phyloP scores from a whole-genome alignment of 176 grass and related monocot species.

The Carex pumila region DNA sequence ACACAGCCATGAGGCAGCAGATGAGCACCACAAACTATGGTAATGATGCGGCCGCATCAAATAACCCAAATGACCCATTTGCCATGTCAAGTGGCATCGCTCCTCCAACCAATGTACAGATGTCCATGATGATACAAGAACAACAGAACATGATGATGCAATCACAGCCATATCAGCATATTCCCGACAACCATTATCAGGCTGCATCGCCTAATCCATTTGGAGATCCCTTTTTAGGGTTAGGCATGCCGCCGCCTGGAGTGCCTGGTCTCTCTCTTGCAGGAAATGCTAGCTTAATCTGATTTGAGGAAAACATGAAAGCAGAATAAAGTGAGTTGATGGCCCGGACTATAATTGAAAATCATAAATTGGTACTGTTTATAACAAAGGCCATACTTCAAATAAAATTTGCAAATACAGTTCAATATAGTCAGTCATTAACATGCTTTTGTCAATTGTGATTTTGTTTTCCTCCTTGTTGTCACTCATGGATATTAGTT shows the following conservation, averaged over 20 bases:
- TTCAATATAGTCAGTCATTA: neutral
- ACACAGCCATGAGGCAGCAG: constrained; percentile 37
- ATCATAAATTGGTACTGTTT: neutral
- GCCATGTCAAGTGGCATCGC: constrained; percentile 39
- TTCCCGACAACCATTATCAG: constrained; percentile 10
- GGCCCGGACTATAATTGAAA: neutral
- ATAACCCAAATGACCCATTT: constrained; percentile 45
- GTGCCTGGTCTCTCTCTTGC: constrained; percentile 8
- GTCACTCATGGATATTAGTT: neutral
- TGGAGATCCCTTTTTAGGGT: constrained; percentile 28
- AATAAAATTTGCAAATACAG: neutral
- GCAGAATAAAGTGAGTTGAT: neutral
- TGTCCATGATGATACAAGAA: constrained; percentile 49
- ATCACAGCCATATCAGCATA: constrained; percentile 14
- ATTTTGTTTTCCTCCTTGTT: constrained; percentile 1
- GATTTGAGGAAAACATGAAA: constrained; percentile 15
- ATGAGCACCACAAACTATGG: neutral
- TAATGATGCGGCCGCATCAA: neutral
- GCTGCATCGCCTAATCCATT: constrained; percentile 41
- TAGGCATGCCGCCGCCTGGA: neutral
- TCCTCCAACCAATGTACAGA: constrained; percentile 54
- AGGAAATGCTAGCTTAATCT: constrained; percentile 57
- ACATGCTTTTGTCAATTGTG: neutral
- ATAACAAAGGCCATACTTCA: neutral
- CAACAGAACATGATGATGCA: constrained; percentile 48